phyloP scores from a whole-genome alignment of 2,329 filamentous ascomycete species.

The Cercospora sesami region DNA sequence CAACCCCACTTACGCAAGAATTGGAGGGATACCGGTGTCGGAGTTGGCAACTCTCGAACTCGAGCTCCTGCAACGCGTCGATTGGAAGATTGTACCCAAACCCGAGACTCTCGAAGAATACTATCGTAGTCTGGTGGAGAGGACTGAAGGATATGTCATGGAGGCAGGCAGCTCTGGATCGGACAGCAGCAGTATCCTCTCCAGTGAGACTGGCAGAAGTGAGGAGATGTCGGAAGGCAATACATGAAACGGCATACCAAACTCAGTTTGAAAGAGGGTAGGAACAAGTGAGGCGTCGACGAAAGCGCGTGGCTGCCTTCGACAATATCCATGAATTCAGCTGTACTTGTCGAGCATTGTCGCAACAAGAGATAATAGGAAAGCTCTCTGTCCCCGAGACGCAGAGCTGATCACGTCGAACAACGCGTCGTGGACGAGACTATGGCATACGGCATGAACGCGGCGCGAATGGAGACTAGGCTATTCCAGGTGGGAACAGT shows the following conservation, averaged over 20 bases:
- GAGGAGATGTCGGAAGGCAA: constrained; percentile 16
- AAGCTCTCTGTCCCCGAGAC: not conserved
- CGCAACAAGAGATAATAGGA: not conserved
- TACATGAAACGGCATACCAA: constrained; percentile 11
- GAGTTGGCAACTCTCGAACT: constrained; percentile 90
- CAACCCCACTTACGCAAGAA: constrained; percentile 90
- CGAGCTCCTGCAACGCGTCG: constrained; percentile 86
- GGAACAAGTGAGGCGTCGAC: not conserved
- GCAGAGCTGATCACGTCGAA: not conserved
- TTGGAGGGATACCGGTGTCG: constrained; percentile 85
- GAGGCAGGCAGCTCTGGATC: constrained; percentile 36
- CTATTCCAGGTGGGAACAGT: not conserved
- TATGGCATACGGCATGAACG: not conserved
- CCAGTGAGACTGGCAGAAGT: constrained; percentile 17
- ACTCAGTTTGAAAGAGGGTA: not conserved
- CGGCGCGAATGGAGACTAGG: not conserved
- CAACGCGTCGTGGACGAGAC: not conserved
- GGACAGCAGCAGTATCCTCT: constrained; percentile 22
- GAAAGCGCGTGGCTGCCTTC: not conserved
- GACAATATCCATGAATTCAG: not conserved
- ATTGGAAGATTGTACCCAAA: constrained; percentile 96
- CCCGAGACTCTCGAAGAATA: constrained; percentile 92
- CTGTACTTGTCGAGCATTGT: not conserved
- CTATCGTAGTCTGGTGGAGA: constrained; percentile 79
- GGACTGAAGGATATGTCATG: constrained; percentile 61